Evolutionary conservation across 2,329 filamentous ascomycete genomes (phyloP).

Genomic region (Colletotrichum orbiculare): DNA sequence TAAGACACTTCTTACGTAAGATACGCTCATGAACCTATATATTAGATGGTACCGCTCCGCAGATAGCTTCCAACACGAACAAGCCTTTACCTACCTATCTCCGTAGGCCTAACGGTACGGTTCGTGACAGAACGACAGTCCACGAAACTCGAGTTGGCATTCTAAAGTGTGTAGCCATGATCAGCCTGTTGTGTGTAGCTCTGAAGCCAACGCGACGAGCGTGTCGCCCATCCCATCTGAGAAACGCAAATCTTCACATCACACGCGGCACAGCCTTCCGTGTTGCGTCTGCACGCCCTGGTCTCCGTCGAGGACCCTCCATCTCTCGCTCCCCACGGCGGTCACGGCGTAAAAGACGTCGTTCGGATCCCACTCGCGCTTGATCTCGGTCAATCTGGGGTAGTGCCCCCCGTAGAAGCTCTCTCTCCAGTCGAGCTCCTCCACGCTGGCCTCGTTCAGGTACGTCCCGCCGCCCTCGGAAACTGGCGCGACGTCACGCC

Average conservation of each 20-base stretch:
- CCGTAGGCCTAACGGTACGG: too few relatives aligned
- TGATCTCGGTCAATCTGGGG: slow-evolving; percentile 40
- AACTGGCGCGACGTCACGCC: neutral
- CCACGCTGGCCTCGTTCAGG: slow-evolving; percentile 45
- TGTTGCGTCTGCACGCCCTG: neutral
- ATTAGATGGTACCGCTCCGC: too few relatives aligned
- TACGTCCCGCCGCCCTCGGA: slow-evolving; percentile 39
- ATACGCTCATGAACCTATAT: too few relatives aligned
- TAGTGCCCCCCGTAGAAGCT: slow-evolving; percentile 46
- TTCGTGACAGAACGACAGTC: too few relatives aligned
- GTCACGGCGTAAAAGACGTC: slow-evolving; percentile 42
- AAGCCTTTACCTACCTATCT: too few relatives aligned
- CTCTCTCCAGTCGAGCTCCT: slow-evolving; percentile 43
- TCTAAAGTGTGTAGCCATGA: too few relatives aligned
- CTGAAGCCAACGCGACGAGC: too few relatives aligned
- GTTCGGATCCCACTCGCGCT: slow-evolving; percentile 44
- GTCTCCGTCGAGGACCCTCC: slow-evolving; percentile 31
- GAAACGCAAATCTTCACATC: neutral
- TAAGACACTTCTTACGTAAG: too few relatives aligned
- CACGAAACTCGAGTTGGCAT: too few relatives aligned
- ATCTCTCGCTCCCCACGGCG: slow-evolving; percentile 43
- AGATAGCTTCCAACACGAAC: too few relatives aligned
- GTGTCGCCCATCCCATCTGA: too few relatives aligned
- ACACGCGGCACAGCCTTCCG: neutral
- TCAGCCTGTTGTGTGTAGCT: too few relatives aligned